These are phyloP conservation scores for Acer negundo DNA, from an alignment of 345 rosid species.

Conservation along the genomic window DNA sequence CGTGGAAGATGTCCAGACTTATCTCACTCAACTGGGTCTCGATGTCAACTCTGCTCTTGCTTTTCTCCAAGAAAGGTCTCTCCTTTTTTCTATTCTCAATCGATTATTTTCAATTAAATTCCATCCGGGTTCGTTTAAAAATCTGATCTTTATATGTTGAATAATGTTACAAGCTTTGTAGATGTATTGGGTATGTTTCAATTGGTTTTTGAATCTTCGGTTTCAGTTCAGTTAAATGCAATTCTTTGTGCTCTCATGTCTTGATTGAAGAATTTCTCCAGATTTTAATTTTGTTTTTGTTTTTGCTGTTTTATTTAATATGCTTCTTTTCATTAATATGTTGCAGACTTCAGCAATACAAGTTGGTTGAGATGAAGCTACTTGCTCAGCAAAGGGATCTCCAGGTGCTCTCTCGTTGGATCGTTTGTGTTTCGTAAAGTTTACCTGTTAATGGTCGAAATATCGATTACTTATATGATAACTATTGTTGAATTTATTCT, in stretches of 20 bases:
- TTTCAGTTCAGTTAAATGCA: not conserved
- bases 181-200: not conserved
- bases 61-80: constrained; percentile 87
- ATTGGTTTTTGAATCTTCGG: not conserved
- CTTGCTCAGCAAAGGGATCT: constrained; percentile 91
- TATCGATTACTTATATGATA: not conserved
- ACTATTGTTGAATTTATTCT: not conserved
- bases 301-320: not conserved
- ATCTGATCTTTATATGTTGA: not conserved
- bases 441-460: not conserved
- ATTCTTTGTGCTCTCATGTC: not conserved
- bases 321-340: not conserved
- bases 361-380: constrained; percentile 83
- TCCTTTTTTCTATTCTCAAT: not conserved
- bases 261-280: not conserved
- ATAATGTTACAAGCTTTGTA: not conserved
- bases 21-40: constrained; percentile 65
- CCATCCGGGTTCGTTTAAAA: not conserved
- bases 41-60: constrained; percentile 84
- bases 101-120: not conserved
- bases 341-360: constrained; percentile 85
- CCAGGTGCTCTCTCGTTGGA: constrained; percentile 34
- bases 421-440: not conserved
- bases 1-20: constrained; percentile 78
- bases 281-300: not conserved